phyloP scores from a whole-genome alignment of 1,139 yeast species.

The Pichia sorboxylosa region DNA sequence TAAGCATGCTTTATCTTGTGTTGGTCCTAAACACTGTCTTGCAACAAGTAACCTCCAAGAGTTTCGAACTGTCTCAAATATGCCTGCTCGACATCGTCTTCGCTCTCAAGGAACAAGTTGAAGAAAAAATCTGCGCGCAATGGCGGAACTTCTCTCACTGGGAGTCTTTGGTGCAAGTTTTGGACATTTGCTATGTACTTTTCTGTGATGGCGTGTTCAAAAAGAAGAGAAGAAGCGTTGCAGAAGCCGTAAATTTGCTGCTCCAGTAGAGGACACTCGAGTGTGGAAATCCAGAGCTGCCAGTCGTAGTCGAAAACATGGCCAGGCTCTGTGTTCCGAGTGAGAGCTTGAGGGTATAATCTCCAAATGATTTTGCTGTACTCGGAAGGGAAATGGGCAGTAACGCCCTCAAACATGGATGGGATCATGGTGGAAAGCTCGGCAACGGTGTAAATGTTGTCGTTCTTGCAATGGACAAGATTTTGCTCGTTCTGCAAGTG shows the following conservation, averaged over 20 bases:
- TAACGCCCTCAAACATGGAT: slow-evolving; percentile 42
- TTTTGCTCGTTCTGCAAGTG: slow-evolving; percentile 18
- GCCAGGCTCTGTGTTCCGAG: slow-evolving; percentile 13
- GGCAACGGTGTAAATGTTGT: slow-evolving; percentile 35
- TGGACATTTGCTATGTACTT: too few species aligned
- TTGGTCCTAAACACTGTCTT: too few species aligned
- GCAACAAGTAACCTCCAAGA: too few species aligned
- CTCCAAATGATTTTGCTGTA: slow-evolving; percentile 29
- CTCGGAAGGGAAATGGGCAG: slow-evolving; percentile 35
- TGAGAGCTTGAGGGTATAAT: slow-evolving; percentile 29
- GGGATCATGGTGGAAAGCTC: slow-evolving; percentile 35
- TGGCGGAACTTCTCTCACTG: too few species aligned
- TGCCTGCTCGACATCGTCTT: too few species aligned
- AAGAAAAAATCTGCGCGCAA: too few species aligned
- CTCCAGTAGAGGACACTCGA: slow-evolving; percentile 16
- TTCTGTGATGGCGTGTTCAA: too few species aligned
- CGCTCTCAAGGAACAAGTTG: too few species aligned
- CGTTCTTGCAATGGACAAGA: slow-evolving; percentile 41
- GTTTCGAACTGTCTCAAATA: too few species aligned
- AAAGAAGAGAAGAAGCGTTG: too few species aligned
- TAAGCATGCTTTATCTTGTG: too few species aligned
- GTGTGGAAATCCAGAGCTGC: slow-evolving; percentile 17
- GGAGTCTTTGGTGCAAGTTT: too few species aligned
- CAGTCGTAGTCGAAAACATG: slow-evolving; percentile 15
- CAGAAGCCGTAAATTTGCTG: slow-evolving; percentile 14